Base-by-base conservation (phyloP, 2,329 filamentous ascomycete genomes). In the Coniochaeta hoffmannii region DNA sequence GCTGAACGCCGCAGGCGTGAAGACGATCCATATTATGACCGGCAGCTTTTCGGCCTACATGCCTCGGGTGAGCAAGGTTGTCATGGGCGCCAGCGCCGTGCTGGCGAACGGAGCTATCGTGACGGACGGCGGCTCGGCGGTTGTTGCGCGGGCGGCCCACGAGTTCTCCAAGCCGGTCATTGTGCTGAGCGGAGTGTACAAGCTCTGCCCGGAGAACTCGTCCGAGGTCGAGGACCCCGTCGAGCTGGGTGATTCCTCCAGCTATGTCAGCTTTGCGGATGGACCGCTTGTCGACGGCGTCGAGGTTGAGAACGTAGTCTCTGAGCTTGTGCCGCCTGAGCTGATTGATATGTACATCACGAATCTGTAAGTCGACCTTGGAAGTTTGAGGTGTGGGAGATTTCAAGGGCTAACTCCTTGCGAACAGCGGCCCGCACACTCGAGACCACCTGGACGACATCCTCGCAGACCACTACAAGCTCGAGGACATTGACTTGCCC, bases 41-140 rank as follows among this genome's bases (percentile, higher is more conserved):
- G 87, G 86, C 8, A 89, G 90, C 10, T 81, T 96, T 54, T 95
- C 92, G 74, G 91, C 92, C 1, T 89, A 97, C 65, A 97, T 99
- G 89, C 89, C 92, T 9, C 85, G 88, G 58, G 90, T 97, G 63
- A 95, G 93, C 77, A 97, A 97, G 74, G 93, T 99, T 58, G 89
- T 99, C 51, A 78, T 99, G 7, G 87, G 89, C 12, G 93, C 93
- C 6, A 88, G 92, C 65, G 87, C 89, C 3, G 89, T 99, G 28
- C 84, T 95, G 49, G 89, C 90, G 52, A 94, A 96, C 64, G 94
- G 94, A 53, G 89, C 89, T 7, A 82, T 96, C 26, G 80, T 97
- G 28, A 88, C 90, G 17, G 87, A 91, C 38, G 85, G 88, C 5
- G 94, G 94, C n/a, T 88, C 89, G 10, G 85, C 84, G 19, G 84